Evolutionary conservation across 1,139 yeast genomes (phyloP), one percentile per base, ranked within the genome.

Genomic region (Yamadazyma membranifaciens): DNA sequence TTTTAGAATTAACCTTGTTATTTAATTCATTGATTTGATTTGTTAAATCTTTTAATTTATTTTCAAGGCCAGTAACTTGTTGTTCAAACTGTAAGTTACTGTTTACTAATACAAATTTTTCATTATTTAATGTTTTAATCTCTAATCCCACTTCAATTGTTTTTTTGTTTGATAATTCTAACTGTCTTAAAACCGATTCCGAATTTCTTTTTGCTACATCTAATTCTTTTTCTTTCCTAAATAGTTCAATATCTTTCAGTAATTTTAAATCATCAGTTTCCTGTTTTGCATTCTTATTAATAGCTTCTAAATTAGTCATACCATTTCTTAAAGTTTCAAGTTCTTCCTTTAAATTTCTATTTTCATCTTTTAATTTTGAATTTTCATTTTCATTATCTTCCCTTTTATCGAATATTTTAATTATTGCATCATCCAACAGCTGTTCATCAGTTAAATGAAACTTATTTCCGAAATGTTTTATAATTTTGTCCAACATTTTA

Each of bases 181-280:
- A 27, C 16, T 41, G 13, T 2, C 13, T 11, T 6, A 27, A 5
- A 3, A 31, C 13, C 5, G 3, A 12, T 13, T 32, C 31, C 9
- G 31, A 9, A 9, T 34, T 37, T 27, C 24, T 24, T 15, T 29
- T 40, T 3, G 33, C 15, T 26, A 26, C 34, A 11, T 34, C 44
- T 25, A 38, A 38, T 28, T 41, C 37, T 15, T 38, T 20, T n/a
- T 30, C 32, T 28, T 34, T 38, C 10, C 37, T 34, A 9, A 33
- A 33, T 12, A 24, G 20, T 22, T 40, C 40, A 9, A 37, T 33
- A 28, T 37, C 34, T 14, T 31, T 38, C 5, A 17, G 20, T 31
- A 37, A 40, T 2, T 15, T 33, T 6, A 37, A 9, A 37, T 40
- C 38, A n/a, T 20, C 14, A 11, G 25, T 29, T 14, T 38, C 37